These are phyloP conservation scores for Ampelomyces quisqualis DNA, from an alignment of 2,329 filamentous ascomycete genomes.

Conservation along the genomic window DNA sequence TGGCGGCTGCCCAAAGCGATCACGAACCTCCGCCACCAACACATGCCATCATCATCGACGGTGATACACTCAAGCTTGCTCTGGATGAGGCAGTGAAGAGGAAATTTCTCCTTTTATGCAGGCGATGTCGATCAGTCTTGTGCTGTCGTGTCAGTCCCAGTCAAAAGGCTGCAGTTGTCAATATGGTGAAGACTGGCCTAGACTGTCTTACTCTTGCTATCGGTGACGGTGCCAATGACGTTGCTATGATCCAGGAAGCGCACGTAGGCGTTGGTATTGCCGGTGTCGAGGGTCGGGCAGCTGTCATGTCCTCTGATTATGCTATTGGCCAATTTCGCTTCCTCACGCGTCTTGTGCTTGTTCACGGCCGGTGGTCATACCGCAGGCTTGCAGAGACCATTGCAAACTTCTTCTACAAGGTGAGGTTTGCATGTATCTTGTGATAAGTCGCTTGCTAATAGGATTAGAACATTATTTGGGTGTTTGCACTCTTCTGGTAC, in stretches of 20 bases:
- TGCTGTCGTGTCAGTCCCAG: conserved; percentile 97
- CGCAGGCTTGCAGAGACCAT: conserved; percentile 87
- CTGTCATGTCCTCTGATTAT: conserved; percentile 82
- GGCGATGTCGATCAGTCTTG: conserved; percentile 92
- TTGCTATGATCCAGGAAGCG: conserved; percentile 89
- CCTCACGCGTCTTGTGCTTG: conserved; percentile 73
- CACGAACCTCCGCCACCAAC: conserved; percentile 85
- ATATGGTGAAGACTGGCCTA: conserved; percentile 90
- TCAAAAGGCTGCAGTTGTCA: conserved; percentile 95
- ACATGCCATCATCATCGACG: conserved; percentile 92
- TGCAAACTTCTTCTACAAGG: conserved; percentile 99
- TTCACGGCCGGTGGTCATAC: conserved; percentile 91
- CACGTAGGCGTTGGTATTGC: conserved; percentile 88
- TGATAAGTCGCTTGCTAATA: conserved; percentile 24
- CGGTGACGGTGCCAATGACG: conserved; percentile 87
- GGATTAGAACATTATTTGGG: conserved; percentile 88
- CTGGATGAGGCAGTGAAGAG: conserved; percentile 80
- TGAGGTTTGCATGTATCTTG: conserved; percentile 33
- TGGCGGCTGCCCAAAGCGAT: conserved; percentile 73
- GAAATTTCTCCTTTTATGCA: conserved; percentile 92
- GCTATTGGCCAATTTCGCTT: conserved; percentile 88
- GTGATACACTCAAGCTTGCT: conserved; percentile 86
- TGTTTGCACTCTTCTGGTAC: conserved; percentile 95
- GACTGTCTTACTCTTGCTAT: conserved; percentile 95
- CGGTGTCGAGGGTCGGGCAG: conserved; percentile 82